Base-by-base conservation (phyloP, 192 early-diverging fungal genomes). In the Spizellomyces punctatus region DNA sequence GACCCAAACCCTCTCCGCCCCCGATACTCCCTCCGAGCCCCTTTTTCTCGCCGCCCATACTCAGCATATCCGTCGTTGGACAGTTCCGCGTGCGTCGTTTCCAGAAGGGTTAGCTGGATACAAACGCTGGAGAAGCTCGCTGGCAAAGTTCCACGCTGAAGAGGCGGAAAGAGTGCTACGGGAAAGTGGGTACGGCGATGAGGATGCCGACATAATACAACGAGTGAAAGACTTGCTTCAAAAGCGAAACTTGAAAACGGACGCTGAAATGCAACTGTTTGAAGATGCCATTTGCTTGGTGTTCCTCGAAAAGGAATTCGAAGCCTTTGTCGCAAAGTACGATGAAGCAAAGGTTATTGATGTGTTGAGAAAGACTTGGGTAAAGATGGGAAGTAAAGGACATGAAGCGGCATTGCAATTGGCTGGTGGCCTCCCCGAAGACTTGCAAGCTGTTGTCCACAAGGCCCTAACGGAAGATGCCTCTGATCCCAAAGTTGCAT, bases 391-490 rank as follows among this genome's bases (percentile, higher is more conserved):
- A n/a, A 19, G 19, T 19, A 55, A 55, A 19, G 52, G 52, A 19
- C 52, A 55, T 19, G 19, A 55, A 19, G 52, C 52, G 3, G 52
- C 52, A 55, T 55, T 55, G 52, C 16, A 55, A 19, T 19, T 55
- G 16, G 52, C 19, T 16, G 52, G 52, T 16, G 19, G 52, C 19
- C 16, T 55, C 16, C 16, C 52, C 52, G 52, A 55, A 19, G 52
- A 19, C 16, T n/a, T 16, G 16, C 16, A 19, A 19, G 52, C 16
- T 16, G 52, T 55, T 55, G 19, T 55, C 19, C 19, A n/a, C 16
- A 55, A 55, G 71, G 27, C 44, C 56, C n/a, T 73, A 27, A 76
- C 57, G 2, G 64, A 22, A 36, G 27, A 36, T 3, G 3, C 27
- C 27, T 36, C 27, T 36, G n/a, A n/a, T n/a, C 27, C 27, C 3